These are phyloP conservation scores for Ceratobasidium sp. DNA, from an alignment of 1,284 basidiomycete species.

Conservation along the genomic window DNA sequence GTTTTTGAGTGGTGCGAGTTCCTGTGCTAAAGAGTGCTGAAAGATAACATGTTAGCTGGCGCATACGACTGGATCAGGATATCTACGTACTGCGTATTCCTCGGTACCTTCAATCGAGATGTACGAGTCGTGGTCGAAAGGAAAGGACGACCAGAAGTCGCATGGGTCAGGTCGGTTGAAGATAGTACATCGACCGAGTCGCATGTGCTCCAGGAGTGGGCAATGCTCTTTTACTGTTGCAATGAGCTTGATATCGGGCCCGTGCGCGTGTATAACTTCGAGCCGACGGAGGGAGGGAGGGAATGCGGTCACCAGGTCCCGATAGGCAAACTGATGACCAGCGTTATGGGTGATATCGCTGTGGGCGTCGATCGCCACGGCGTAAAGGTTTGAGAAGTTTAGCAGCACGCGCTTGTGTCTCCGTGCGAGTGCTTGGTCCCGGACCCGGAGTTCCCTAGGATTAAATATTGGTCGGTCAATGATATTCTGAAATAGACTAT, in stretches of 20 bases:
- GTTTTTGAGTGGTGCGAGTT: conserved; percentile 19
- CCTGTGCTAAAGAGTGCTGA: conserved; percentile 20
- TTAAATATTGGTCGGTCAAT: neutral
- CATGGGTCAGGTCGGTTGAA: conserved; percentile 6
- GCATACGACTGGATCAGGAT: neutral
- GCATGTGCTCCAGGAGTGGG: conserved; percentile 16
- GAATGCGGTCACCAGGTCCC: conserved; percentile 21
- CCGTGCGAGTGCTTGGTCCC: neutral
- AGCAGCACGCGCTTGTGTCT: neutral
- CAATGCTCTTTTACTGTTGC: conserved; percentile 7
- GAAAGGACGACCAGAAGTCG: conserved; percentile 31
- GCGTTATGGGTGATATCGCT: conserved; percentile 2
- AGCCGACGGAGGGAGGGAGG: conserved; percentile 26
- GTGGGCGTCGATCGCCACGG: conserved; percentile 33
- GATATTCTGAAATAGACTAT: neutral
- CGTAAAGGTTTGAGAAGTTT: neutral
- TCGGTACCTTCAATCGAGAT: conserved; percentile 35
- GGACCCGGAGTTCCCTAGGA: conserved; percentile 14
- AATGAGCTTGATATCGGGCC: conserved; percentile 31
- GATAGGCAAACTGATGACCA: conserved; percentile 12
- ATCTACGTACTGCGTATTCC: conserved; percentile 17
- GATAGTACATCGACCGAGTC: conserved; percentile 25
- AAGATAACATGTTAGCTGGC: neutral
- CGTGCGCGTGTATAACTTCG: conserved; percentile 19
- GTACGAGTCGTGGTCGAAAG: conserved; percentile 40